These are phyloP conservation scores for Papiliotrema fonsecae DNA, from an alignment of 1,284 basidiomycete genomes.

Conservation along the genomic window DNA sequence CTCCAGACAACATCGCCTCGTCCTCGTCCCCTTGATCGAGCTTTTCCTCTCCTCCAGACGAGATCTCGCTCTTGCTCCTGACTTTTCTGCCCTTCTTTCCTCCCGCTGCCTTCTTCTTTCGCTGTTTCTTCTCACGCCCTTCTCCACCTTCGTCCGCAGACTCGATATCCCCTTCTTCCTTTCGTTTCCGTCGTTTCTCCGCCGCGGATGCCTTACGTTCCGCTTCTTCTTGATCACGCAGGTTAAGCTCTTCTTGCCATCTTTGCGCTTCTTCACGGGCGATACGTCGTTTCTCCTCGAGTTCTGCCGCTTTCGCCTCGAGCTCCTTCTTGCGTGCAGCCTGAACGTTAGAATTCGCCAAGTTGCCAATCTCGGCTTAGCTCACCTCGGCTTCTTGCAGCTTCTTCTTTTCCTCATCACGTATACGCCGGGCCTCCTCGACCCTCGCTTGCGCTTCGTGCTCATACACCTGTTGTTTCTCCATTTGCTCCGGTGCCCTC, in stretches of 20 bases:
- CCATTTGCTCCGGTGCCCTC: conserved; percentile 70
- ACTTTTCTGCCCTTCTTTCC: conserved; percentile 22
- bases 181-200: conserved; percentile 38
- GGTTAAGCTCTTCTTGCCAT: conserved; percentile 49
- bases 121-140: conserved; percentile 13
- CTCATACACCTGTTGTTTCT: conserved; percentile 69
- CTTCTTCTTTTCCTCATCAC: conserved; percentile 45
- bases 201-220: conserved; percentile 33
- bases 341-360: conserved; percentile 3
- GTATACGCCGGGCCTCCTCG: conserved; percentile 58
- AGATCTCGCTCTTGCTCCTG: conserved; percentile 29
- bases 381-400: conserved; percentile 44
- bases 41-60: conserved; percentile 24
- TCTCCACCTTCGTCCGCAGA: conserved; percentile 25
- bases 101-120: conserved; percentile 17
- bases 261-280: conserved; percentile 70
- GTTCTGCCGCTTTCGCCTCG: conserved; percentile 61
- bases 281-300: conserved; percentile 66
- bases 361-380: neutral
- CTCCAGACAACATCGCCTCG: conserved; percentile 11
- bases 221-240: conserved; percentile 47
- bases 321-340: conserved; percentile 35
- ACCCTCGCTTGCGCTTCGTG: conserved; percentile 65
- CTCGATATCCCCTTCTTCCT: conserved; percentile 36
- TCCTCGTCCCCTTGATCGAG: conserved; percentile 21